Evolutionary conservation across 768 basidiomycete species (phyloP), one percentile per base, ranked within the genome.

Genomic region (Imleria badia): DNA sequence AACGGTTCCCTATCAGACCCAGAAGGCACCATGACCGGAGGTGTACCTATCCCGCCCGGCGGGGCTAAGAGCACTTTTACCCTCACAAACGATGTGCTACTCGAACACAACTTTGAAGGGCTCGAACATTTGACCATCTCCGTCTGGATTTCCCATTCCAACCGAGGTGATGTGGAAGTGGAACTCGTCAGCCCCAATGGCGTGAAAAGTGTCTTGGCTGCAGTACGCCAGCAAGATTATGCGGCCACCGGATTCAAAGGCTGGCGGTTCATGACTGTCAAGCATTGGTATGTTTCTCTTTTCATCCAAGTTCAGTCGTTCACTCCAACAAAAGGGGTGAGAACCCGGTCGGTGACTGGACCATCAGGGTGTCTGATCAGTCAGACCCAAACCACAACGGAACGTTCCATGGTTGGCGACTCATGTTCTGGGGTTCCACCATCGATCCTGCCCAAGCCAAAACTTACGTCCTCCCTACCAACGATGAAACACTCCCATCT

Each of bases 221-320:
- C 84, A 19, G 78, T 77, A 52, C 82, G 97, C 57, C 64, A 76
- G 33, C 76, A 76, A 13, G 97, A 99, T 66, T 68, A 68, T 35
- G 85, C 81, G 17, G 69, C 64, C 6, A 79, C 77, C 10, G 96
- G 97, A 10, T 96, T 81, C 69, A 83, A 83, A n/a, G 95, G 92
- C 1, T 99, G 97, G 97, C 87, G 81, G n/a, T 99, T 99, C 69
- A 98, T 98, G 94, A 84, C 85, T 31, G 82, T 98, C 52, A 99
- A 99, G 72, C 97, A 99, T 66, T 99, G 97, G 96, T 95, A 54
- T 22, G 71, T 50, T 50, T 10, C 31, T 36, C 54, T 34, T 60
- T 22, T 12, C 53, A 45, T 19, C 43, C n/a, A 55, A 34, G 14
- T 7, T 23, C 47, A 26, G 35, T 34, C 48, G 12, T 53, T 72